Evolutionary conservation across 2,329 filamentous ascomycete genomes (phyloP), one percentile per base, ranked within the genome.

Genomic region (Aspergillus alliaceus): DNA sequence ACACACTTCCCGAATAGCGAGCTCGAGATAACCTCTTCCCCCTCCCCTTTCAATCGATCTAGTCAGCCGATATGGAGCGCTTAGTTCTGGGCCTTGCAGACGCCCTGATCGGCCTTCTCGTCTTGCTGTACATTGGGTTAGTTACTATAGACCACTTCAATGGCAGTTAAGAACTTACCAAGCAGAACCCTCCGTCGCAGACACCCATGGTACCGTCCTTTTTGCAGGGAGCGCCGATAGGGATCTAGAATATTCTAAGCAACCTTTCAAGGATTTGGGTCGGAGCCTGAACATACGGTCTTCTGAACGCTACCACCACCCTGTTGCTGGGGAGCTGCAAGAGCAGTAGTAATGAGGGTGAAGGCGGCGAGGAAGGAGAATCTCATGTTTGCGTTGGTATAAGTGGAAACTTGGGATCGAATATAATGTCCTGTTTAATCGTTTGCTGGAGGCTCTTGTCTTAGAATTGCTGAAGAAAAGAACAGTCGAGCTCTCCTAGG

Each of bases 191-290:
- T 11, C 47, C 52, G 15, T 52, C 29, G 31, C 57, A 59, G 27
- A 50, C 27, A 15, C 57, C 57, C 54, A 59, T 54, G 35, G 24
- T 54, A 18, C 58, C 56, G 18, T 60, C 58, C 34, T 58, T 54
- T 22, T 40, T 58, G 52, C 58, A 60, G 15, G 58, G 52, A 12
- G 47, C 34, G 24, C 42, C 35, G 34, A 48, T 14, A 3, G 51
- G 15, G 15, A 60, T 51, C 58, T 47, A 47, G 20, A 58, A n/a
- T 7, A 37, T 37, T 35, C 8, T 35, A 1, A 40, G 39, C 20
- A 48, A 7, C 3, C 2, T 20, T 9, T 11, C 8, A 7, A 2
- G 9, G 3, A 20, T 3, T 34, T 11, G 9, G 8, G 7, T 22
- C 5, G 24, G 9, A 35, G 8, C 9, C 3, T 7, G 7, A 18